phyloP scores from a whole-genome alignment of 2,329 filamentous ascomycete species.

The Fusarium palustre region DNA sequence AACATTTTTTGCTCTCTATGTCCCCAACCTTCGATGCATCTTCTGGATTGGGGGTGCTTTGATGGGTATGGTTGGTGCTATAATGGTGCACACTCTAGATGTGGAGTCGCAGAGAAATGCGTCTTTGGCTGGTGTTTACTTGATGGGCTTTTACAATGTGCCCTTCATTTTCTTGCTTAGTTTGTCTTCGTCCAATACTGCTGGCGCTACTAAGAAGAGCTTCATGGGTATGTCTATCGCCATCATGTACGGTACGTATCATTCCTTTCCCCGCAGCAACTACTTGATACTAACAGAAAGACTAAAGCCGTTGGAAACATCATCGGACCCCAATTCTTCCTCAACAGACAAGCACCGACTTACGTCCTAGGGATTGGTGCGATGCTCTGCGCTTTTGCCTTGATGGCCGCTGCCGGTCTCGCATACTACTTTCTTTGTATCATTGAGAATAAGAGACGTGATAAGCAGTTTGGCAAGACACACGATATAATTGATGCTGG shows the following conservation, averaged over 20 bases:
- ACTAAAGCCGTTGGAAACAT: constrained; percentile 49
- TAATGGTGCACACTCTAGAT: constrained; percentile 46
- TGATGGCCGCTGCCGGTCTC: constrained; percentile 40
- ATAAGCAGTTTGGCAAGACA: constrained; percentile 23
- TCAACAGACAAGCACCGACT: constrained; percentile 43
- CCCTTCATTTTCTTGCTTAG: constrained; percentile 48
- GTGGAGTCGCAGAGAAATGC: constrained; percentile 35
- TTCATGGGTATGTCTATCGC: constrained; percentile 49
- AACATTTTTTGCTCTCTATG: constrained; percentile 43
- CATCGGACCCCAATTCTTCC: constrained; percentile 49
- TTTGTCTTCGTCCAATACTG: constrained; percentile 48
- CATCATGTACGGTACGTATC: constrained; percentile 41
- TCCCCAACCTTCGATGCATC: constrained; percentile 48
- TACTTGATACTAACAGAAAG: accelerated
- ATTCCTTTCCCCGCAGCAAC: accelerated
- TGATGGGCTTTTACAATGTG: constrained; percentile 52
- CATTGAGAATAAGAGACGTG: constrained; percentile 41
- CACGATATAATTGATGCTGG: constrained; percentile 9
- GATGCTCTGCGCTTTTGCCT: constrained; percentile 47
- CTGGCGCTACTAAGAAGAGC: constrained; percentile 49
- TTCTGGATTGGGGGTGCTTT: constrained; percentile 47
- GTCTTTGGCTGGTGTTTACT: constrained; percentile 48
- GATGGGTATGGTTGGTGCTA: constrained; percentile 42
- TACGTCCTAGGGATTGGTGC: constrained; percentile 47
- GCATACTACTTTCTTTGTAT: constrained; percentile 41